A percentile compares a stretch with the other conserved stretches of the same genome.
Conservation (phyloP, 2,329 filamentous ascomycete genomes). For the Apiospora hydei region DNA sequence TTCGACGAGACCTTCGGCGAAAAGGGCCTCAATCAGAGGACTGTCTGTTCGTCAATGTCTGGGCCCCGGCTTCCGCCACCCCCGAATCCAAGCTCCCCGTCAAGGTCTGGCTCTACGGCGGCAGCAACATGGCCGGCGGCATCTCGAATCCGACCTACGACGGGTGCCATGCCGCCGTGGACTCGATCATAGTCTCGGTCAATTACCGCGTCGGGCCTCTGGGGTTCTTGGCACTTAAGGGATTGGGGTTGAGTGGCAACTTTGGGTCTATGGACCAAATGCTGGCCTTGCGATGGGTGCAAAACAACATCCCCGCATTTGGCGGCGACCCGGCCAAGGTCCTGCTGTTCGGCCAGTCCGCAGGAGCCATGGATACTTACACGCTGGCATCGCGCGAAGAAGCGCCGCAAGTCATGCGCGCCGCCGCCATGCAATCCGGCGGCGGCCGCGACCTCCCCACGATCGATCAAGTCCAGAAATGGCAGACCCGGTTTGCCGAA, state of each 20-base stretch:
- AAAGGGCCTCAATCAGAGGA: conserved; percentile 29
- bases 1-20: conserved; percentile 31
- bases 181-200: conserved; percentile 39
- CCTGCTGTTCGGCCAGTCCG: conserved; percentile 39
- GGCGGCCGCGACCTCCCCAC: conserved; percentile 34
- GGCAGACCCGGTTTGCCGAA: conserved; percentile 31
- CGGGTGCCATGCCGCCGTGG: conserved; percentile 35
- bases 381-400: conserved; percentile 38
- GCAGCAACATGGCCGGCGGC: conserved; percentile 35
- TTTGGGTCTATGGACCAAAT: conserved; percentile 58
- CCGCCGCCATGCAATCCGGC: conserved; percentile 39
- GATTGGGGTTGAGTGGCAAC: conserved; percentile 55
- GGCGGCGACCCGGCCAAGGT: conserved; percentile 50
- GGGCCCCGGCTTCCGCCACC: conserved; percentile 31
- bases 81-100: conserved; percentile 34
- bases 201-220: conserved; percentile 54
- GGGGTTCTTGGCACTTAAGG: conserved; percentile 52
- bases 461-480: conserved; percentile 30
- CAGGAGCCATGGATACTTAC: conserved; percentile 37
- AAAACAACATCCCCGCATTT: conserved; percentile 52
- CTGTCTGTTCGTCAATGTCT: conserved; percentile 35
- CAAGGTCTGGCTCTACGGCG: conserved; percentile 39
- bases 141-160: conserved; percentile 36
- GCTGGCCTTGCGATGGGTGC: conserved; percentile 57
- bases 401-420: conserved; percentile 33